Evolutionary conservation across 163 green algal genomes (phyloP).

Genomic region (Scenedesmus sp.): DNA sequence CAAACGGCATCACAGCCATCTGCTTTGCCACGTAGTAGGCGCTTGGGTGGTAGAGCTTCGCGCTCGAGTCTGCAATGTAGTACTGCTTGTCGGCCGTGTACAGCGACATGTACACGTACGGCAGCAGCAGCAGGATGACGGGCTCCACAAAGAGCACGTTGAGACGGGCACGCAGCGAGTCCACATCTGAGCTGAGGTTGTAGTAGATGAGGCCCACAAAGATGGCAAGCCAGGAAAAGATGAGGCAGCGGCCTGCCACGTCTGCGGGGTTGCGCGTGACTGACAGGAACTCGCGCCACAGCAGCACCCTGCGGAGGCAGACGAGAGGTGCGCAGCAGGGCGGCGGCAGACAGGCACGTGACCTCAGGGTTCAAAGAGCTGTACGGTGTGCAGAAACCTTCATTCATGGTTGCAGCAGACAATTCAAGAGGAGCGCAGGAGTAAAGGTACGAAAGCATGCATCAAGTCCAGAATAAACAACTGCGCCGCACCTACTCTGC

Average conservation of each 20-base stretch:
- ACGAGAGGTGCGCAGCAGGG: too few relatives aligned
- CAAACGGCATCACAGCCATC: constrained; percentile 57
- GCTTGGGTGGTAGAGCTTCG: constrained; percentile 56
- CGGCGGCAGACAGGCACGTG: background rate
- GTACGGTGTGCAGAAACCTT: too few relatives aligned
- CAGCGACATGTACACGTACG: constrained; percentile 72
- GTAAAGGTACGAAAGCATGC: too few relatives aligned
- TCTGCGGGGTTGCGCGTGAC: constrained; percentile 70
- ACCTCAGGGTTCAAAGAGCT: background rate
- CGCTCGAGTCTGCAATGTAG: constrained; percentile 54
- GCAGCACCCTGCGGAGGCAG: constrained; percentile 50
- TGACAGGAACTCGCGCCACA: constrained; percentile 54
- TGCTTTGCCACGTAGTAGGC: constrained; percentile 61
- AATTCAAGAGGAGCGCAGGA: too few relatives aligned
- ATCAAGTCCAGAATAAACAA: too few relatives aligned
- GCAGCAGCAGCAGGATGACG: constrained; percentile 64
- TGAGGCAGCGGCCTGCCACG: constrained; percentile 67
- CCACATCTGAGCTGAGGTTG: constrained; percentile 42
- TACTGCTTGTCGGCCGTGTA: constrained; percentile 66
- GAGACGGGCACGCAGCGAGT: constrained; percentile 44
- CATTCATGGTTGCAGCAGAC: too few relatives aligned
- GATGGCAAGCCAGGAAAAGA: constrained; percentile 67
- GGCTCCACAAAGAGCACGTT: constrained; percentile 56
- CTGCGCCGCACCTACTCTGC: too few relatives aligned
- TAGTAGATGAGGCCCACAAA: constrained; percentile 63